Percentiles rank a stretch among this genome's conserved stretches.
Evolutionary conservation across 371 early-diverging fungal species (phyloP).

Genomic region (Haplosporangium sp.): DNA sequence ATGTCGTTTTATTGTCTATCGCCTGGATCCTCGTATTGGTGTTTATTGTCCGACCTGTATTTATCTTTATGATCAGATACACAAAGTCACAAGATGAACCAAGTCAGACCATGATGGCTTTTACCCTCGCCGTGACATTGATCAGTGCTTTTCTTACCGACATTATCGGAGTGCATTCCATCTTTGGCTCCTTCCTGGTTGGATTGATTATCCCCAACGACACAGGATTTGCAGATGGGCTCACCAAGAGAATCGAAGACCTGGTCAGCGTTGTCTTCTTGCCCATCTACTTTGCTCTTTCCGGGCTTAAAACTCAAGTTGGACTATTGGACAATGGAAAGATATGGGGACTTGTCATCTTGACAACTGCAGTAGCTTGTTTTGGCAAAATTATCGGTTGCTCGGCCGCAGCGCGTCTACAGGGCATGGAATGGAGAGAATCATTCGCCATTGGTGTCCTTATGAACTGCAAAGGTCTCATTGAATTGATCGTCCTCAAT

Average conservation of each 20-base stretch:
- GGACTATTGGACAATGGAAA: conserved; percentile 75
- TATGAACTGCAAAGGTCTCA: conserved; percentile 96
- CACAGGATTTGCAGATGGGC: conserved; percentile 84
- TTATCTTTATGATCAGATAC: conserved; percentile 60
- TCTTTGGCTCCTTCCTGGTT: conserved; percentile 92
- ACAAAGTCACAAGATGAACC: conserved; percentile 71
- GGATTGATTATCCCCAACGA: conserved; percentile 93
- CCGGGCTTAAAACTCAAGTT: conserved; percentile 92
- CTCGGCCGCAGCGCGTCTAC: conserved; percentile 72
- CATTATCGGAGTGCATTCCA: conserved; percentile 89
- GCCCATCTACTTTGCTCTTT: conserved; percentile 92
- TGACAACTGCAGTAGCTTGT: conserved; percentile 82
- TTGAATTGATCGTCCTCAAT: conserved; percentile 95
- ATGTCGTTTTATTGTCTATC: conserved; percentile 72
- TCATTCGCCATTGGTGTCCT: conserved; percentile 88
- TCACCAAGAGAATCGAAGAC: conserved; percentile 95
- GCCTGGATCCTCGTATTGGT: conserved; percentile 74
- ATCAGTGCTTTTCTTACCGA: conserved; percentile 85
- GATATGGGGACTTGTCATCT: conserved; percentile 84
- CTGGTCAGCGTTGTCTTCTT: conserved; percentile 87
- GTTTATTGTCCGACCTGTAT: conserved; percentile 68
- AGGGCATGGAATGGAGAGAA: conserved; percentile 84
- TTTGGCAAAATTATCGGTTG: conserved; percentile 92
- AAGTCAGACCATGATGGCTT: conserved; percentile 73
- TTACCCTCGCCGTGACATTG: conserved; percentile 71